These are phyloP conservation scores for Penicillium hordei DNA, from an alignment of 2,329 filamentous ascomycete species.

Conservation along the genomic window DNA sequence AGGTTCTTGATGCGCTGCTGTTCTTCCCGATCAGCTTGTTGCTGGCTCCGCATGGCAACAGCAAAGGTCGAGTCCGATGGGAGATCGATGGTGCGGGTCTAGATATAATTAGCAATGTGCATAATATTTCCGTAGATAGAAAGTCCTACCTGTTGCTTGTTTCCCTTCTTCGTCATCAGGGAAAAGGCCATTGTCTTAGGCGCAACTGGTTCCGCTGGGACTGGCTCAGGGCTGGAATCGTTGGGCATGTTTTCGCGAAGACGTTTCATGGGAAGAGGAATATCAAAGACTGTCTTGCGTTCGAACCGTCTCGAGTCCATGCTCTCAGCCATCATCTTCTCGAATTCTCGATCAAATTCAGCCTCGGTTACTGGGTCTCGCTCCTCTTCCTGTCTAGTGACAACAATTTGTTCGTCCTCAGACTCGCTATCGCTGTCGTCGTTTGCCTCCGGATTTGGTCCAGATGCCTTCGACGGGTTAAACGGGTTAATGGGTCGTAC, in stretches of 20 bases:
- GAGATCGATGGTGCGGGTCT: conserved; percentile 89
- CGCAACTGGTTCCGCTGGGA: conserved; percentile 26
- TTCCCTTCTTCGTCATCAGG: conserved; percentile 90
- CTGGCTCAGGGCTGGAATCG: conserved; percentile 39
- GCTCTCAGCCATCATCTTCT: conserved; percentile 98
- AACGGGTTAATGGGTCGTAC: conserved; percentile 7
- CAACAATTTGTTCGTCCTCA: conserved; percentile 79
- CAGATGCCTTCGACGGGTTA: conserved; percentile 38
- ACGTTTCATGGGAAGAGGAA: conserved; percentile 88
- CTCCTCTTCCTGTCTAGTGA: conserved; percentile 85
- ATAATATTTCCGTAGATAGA: neutral
- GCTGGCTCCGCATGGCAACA: conserved; percentile 91
- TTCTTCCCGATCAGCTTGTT: conserved; percentile 91
- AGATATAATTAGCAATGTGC: conserved; percentile 18
- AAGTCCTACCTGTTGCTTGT: conserved; percentile 76
- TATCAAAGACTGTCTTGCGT: conserved; percentile 89
- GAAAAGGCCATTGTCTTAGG: conserved; percentile 89
- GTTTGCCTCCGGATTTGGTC: conserved; percentile 48
- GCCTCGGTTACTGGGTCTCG: conserved; percentile 92
- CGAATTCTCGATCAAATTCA: conserved; percentile 96
- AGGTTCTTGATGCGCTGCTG: conserved; percentile 98
- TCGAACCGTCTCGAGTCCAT: conserved; percentile 94
- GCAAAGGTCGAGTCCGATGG: conserved; percentile 88
- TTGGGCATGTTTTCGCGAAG: conserved; percentile 57
- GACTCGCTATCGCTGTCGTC: conserved; percentile 52